Evolutionary conservation across 2,329 filamentous ascomycete genomes (phyloP), one percentile per base, ranked within the genome.

Genomic region (Hypoxylon sp.): DNA sequence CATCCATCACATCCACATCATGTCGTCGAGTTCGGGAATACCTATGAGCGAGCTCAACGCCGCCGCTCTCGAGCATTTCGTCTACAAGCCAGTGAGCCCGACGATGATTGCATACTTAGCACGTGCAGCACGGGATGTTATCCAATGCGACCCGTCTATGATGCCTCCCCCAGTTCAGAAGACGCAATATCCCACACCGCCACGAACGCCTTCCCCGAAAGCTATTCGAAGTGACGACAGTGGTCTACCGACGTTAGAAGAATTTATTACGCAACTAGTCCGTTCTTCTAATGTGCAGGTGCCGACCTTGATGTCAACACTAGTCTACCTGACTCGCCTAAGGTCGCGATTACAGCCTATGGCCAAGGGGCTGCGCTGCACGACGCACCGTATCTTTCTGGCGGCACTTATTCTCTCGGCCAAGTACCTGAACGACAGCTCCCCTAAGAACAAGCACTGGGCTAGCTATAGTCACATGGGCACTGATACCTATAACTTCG

Each of bases 391-490:
- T 73, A 98, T 99, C 84, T 98, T 99, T 82, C 87, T 99, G 50
- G 94, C 92, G 43, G 84, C 91, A 15, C 88, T 94, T 70, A 95
- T 95, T 75, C 84, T 90, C 47, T 89, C 95, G 1, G 94, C 95
- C 72, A 99, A 99, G 89, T 97, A 97, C 79, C 87, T 98, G 71
- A 98, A 99, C 79, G 95, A 98, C 84, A 97, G 93, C 65, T 97
- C 93, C 11, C 95, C 95, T 67, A 98, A 98, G 89, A 99, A 99
- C 87, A 98, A 98, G 89, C 95, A 99, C 85, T 99, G 95, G 95
- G 94, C 95, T 69, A 90, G 89, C 73, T 99, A 98, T 84, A 97
- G 91, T 63, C 82, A 89, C 73, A 89, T 97, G 71, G 90, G 84
- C 77, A 88, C 89, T 10, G 81, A 84, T 7, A 76, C 72, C 65